Conservation (phyloP, 441 rosid species). For the Gossypium schwendimanii region DNA sequence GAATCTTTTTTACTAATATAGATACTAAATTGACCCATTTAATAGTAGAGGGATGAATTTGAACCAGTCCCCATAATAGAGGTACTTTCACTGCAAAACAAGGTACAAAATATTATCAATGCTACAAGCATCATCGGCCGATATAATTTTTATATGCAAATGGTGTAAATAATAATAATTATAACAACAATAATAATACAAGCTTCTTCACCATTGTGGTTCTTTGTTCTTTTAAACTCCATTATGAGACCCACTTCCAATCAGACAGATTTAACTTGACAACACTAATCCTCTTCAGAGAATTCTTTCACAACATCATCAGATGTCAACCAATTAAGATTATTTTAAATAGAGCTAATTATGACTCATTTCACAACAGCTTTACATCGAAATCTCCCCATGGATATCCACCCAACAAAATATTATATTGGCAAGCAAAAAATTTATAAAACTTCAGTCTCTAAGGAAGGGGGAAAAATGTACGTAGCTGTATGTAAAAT, state of each 20-base stretch:
- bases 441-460: neutral
- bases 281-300: neutral
- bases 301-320: neutral
- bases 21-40: too few species aligned
- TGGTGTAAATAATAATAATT: neutral
- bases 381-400: neutral
- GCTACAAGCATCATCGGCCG: neutral
- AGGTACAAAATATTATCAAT: neutral
- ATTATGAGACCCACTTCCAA: neutral
- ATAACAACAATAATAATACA: neutral
- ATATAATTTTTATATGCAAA: neutral
- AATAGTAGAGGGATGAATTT: too few species aligned
- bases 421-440: neutral
- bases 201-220: neutral
- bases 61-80: too few species aligned
- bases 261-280: neutral
- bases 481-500: neutral
- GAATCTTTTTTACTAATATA: too few species aligned
- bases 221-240: neutral
- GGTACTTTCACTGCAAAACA: neutral
- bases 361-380: neutral
- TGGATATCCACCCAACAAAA: neutral
- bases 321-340: neutral
- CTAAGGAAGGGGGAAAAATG: neutral
- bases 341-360: neutral